Evolutionary conservation across 805 yeast species (phyloP), one percentile per base, ranked within the genome.

Genomic region (Candida morakotiae): DNA sequence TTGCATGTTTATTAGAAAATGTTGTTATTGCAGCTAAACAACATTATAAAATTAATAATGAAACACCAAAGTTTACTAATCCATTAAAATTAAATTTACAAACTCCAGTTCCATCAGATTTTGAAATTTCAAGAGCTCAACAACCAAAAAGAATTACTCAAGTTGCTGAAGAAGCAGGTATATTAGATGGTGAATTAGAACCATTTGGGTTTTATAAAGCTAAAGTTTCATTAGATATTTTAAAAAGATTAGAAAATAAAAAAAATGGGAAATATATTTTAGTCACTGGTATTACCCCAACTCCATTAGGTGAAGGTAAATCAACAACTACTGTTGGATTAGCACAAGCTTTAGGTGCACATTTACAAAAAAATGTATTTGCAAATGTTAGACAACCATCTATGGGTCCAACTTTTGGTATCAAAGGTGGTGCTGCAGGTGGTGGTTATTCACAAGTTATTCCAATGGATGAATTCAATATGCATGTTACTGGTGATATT

Each of bases 371-470:
- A 48, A 77, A 81, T 41, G 81, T 82, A 10, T 73, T 83, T 54
- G 93, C 91, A 46, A 83, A 83, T 55, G 93, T 83, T 36, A 77
- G 93, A 70, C 93, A 83, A 58, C 93, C 93, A 18, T 81, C 88
- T 7, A 82, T 83, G 89, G 93, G 93, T 39, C 93, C 93, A 46
- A 83, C 93, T 14, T 83, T 83, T 53, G 93, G 93, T 65, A 82
- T 83, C 48, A 83, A 83, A 60, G 93, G 93, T 62, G 93, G 93
- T 64, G 93, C 93, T 48, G 93, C 93, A 6, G 93, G 93, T 58
- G 91, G 93, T 60, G 93, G 93, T 42, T 83, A 83, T 56, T 81
- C 93, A 20, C 91, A 83, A 62, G 93, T 83, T 22, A 82, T 83
- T 56, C 93, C 93, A 45, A 83, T 83, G 93, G 91, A 83, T 60